Conservation (phyloP, 495 filamentous ascomycete species). For the Extremus antarcticus region DNA sequence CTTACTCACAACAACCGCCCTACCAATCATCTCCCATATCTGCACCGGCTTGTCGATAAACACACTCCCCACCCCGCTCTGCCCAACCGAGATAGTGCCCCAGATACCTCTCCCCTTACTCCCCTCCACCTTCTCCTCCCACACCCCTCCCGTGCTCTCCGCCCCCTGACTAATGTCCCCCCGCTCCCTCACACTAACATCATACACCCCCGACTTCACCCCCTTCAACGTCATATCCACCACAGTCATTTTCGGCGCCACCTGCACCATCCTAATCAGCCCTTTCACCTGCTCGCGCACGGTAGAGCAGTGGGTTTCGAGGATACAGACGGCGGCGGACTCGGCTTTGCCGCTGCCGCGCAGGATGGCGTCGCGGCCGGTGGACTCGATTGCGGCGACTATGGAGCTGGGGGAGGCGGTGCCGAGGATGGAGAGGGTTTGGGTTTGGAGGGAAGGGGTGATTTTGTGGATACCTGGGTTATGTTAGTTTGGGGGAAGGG, state of each 20-base stretch:
- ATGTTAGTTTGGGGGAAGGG: background rate
- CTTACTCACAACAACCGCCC: slow-evolving; percentile 62
- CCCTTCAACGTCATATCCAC: slow-evolving; percentile 83
- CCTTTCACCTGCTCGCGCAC: slow-evolving; percentile 31
- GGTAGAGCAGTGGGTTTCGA: slow-evolving; percentile 61
- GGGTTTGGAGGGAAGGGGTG: slow-evolving; percentile 51
- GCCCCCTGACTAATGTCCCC: slow-evolving; percentile 83
- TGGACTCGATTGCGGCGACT: slow-evolving; percentile 74
- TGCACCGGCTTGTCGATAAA: slow-evolving; percentile 73
- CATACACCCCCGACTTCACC: slow-evolving; percentile 69
- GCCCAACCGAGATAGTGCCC: slow-evolving; percentile 61
- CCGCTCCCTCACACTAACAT: slow-evolving; percentile 69
- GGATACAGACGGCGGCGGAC: slow-evolving; percentile 93
- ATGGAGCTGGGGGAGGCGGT: slow-evolving; percentile 80
- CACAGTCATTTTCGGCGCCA: slow-evolving; percentile 51
- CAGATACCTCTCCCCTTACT: slow-evolving; percentile 59
- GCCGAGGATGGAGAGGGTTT: slow-evolving; percentile 59
- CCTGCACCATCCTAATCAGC: slow-evolving; percentile 35
- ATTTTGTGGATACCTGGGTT: slow-evolving; percentile 51
- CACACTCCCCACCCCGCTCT: slow-evolving; percentile 56
- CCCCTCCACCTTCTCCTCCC: slow-evolving; percentile 43
- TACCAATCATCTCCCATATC: slow-evolving; percentile 91
- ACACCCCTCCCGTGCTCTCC: slow-evolving; percentile 70
- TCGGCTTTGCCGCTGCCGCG: slow-evolving; percentile 78
- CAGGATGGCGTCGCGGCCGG: slow-evolving; percentile 87